Conservation (phyloP, 2,329 filamentous ascomycete species). For the Fusarium sp. region DNA sequence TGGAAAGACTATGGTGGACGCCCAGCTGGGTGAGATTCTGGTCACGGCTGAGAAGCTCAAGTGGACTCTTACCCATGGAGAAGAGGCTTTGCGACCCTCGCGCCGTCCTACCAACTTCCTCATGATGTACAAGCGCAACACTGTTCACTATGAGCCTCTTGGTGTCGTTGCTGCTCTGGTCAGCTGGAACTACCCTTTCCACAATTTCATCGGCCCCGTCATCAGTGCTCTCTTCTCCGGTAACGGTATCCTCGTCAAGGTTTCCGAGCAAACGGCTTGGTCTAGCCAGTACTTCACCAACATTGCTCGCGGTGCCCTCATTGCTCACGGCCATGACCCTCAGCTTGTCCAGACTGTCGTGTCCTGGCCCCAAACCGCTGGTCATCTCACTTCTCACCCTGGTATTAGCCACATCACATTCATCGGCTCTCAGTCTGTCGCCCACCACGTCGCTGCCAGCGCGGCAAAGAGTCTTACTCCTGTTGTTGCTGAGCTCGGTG, state of each 20-base stretch:
- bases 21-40: constrained; percentile 92
- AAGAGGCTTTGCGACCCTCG: constrained; percentile 81
- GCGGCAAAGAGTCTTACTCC: constrained; percentile 90
- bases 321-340: constrained; percentile 85
- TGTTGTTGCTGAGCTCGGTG: constrained; percentile 90
- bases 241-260: constrained; percentile 93
- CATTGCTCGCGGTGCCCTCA: constrained; percentile 83
- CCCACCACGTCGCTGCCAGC: constrained; percentile 87
- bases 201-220: constrained; percentile 92
- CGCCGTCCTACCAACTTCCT: constrained; percentile 88
- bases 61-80: constrained; percentile 94
- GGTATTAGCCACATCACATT: constrained; percentile 92
- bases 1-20: constrained; percentile 96
- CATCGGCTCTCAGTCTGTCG: constrained; percentile 90
- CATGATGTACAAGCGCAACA: constrained; percentile 96
- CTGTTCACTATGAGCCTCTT: constrained; percentile 90
- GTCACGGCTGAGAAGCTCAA: constrained; percentile 94
- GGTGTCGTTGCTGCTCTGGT: constrained; percentile 94
- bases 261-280: constrained; percentile 96
- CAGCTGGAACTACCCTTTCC: constrained; percentile 97
- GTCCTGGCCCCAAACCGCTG: constrained; percentile 89
- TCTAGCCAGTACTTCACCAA: constrained; percentile 85
- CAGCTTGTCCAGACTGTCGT: constrained; percentile 86
- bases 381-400: constrained; percentile 86
- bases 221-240: constrained; percentile 93